Conservation (phyloP, 176 grass and related monocot genomes). For the Lolium rigidum region DNA sequence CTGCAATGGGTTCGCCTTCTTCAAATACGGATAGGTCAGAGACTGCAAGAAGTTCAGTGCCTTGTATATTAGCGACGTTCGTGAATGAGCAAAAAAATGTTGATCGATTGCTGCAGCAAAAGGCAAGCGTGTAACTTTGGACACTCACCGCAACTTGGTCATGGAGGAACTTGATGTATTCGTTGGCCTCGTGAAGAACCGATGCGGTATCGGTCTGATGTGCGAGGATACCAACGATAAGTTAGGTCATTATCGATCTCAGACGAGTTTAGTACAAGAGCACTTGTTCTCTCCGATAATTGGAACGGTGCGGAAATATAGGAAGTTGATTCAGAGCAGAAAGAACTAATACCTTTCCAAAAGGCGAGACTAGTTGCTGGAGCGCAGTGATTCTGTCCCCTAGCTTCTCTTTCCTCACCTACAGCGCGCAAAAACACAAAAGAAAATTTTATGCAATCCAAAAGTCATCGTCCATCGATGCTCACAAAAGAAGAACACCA, state of each 20-base stretch:
- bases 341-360: conserved; percentile 93
- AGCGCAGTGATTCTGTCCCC: conserved; percentile 99
- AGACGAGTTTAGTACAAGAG: conserved; percentile 37
- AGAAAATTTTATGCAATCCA: conserved; percentile 41
- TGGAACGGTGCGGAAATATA: conserved; percentile 32
- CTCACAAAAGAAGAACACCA: conserved; percentile 40
- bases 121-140: conserved; percentile 7
- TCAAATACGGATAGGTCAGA: conserved; percentile 84
- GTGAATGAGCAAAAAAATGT: conserved; percentile 1
- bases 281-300: conserved; percentile 32
- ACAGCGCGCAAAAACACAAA: conserved; percentile 43
- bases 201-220: conserved; percentile 98
- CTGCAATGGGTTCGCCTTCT: conserved; percentile 69
- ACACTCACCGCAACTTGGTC: conserved; percentile 90
- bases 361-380: conserved; percentile 99
- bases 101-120: not conserved
- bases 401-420: conserved; percentile 99
- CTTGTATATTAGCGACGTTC: conserved; percentile 28
- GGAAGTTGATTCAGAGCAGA: conserved; percentile 40
- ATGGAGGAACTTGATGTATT: conserved; percentile 98
- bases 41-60: conserved; percentile 50
- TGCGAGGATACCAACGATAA: conserved; percentile 27
- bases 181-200: conserved; percentile 97
- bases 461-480: conserved; percentile 40
- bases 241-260: conserved; percentile 52